Conservation (phyloP, 768 basidiomycete genomes). For the Psilocybe sp. region DNA sequence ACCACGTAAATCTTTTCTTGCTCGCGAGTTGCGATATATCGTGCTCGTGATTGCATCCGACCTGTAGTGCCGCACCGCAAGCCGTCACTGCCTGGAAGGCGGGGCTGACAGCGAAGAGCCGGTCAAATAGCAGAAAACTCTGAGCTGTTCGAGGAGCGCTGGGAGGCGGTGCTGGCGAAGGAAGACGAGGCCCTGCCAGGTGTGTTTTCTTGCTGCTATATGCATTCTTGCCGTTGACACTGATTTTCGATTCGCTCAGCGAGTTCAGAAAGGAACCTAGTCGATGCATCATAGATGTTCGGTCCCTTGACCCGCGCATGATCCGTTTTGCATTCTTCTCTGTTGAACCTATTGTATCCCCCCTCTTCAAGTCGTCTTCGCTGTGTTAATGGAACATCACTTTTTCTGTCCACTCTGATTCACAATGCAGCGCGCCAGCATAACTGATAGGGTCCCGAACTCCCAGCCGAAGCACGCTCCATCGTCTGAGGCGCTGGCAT, state of each 20-base stretch:
- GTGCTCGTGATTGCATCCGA: neutral
- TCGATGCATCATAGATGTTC: conserved; percentile 3
- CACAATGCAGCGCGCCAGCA: no score
- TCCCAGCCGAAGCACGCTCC: no score
- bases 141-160: conserved; percentile 76
- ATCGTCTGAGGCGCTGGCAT: no score
- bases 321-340: neutral
- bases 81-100: conserved; percentile 76
- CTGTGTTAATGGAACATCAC: no score
- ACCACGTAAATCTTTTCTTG: conserved; percentile 10
- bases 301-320: no score
- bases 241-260: neutral
- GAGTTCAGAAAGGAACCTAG: neutral
- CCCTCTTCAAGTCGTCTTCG: no score
- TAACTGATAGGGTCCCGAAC: no score
- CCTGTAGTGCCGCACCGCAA: conserved; percentile 53
- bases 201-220: neutral
- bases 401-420: no score
- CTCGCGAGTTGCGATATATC: conserved; percentile 1
- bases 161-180: conserved; percentile 39
- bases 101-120: conserved; percentile 66
- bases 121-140: conserved; percentile 61
- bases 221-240: neutral
- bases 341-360: neutral
- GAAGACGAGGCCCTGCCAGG: conserved; percentile 20